Base-by-base conservation (phyloP, 768 basidiomycete genomes). In the Leccinum disarticulatum region DNA sequence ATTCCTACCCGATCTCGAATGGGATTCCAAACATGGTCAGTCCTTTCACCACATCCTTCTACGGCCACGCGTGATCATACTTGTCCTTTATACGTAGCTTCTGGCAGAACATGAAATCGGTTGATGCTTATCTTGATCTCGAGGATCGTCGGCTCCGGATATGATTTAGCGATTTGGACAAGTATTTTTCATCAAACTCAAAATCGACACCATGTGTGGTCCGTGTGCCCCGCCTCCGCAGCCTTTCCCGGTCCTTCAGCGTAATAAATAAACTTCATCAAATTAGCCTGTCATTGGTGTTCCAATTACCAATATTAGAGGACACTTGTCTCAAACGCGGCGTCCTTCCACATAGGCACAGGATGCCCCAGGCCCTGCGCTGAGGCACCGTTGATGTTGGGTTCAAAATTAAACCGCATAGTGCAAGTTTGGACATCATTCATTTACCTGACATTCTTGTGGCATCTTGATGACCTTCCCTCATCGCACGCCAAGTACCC, bases 1-100 rank as follows among this genome's bases (percentile, higher is more conserved):
- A 98, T 66, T 80, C 86, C 17, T 98, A 97, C 68, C 87, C 88
- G 27, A 93, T 99, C 67, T 87, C 86, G 52, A 95, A 88, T 70
- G 95, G 95, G 13, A 98, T 99, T 62, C 95, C 96, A 6, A 98
- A 98, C 79, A 98, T 98, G 96, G 96, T 95, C 62, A 63, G 66
- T 52, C n/a, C 6, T n/a, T 5, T 3, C 38, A 8, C 79, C 48
- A 17, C 48, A 38, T 43, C 27, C 8, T 33, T 43, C 25, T 22
- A 17, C 47, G 11, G 28, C 48, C 3, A 14, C 52, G 22, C 33
- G 59, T 43, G 49, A 25, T 55, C 51, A 46, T 58, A 38, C 60
- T 52, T 28, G n/a, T 46, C 62, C 35, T 27, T 56, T 43, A 30
- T 58, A 33, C 47, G 13, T 68, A 95, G 95, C 80, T 98, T 13